Percentiles rank a stretch among this genome's conserved stretches.
phyloP scores from a whole-genome alignment of 257 asterid genomes.

The Nicotiana otophora region DNA sequence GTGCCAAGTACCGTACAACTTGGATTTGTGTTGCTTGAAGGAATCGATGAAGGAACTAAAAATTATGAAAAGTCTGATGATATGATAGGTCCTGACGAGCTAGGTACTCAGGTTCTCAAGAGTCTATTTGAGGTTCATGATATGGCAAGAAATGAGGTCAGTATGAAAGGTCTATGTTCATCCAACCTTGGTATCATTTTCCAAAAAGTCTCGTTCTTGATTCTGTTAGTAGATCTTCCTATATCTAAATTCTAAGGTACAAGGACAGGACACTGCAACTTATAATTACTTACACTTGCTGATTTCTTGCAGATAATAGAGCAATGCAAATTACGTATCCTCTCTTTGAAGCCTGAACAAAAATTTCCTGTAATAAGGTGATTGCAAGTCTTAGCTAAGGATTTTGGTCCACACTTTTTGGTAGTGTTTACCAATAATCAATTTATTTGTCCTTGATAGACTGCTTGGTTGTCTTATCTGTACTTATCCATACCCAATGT shows the following conservation, averaged over 20 bases:
- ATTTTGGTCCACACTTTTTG: conserved; percentile 14
- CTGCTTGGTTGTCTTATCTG: conserved; percentile 53
- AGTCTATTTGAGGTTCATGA: conserved; percentile 80
- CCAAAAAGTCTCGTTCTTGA: background rate
- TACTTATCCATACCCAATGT: conserved; percentile 62
- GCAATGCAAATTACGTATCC: conserved; percentile 74
- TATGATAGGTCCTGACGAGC: conserved; percentile 58
- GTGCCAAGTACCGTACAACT: conserved; percentile 77
- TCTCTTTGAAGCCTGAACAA: conserved; percentile 70
- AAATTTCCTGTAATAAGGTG: conserved; percentile 59
- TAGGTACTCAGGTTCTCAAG: conserved; percentile 67
- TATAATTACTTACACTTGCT: background rate
- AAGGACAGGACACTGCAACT: background rate
- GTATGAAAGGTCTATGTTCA: conserved; percentile 11
- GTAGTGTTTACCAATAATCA: conserved; percentile 5
- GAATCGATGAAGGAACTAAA: conserved; percentile 55
- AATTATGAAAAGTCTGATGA: conserved; percentile 46
- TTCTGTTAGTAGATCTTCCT: background rate
- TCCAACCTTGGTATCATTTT: background rate
- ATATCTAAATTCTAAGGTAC: background rate
- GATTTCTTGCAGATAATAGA: conserved; percentile 56
- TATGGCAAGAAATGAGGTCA: conserved; percentile 84
- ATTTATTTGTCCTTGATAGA: conserved; percentile 31
- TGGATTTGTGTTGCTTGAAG: conserved; percentile 78
- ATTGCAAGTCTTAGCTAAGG: conserved; percentile 6